A percentile compares a stretch with the other conserved stretches of the same genome.
Conservation (phyloP, 768 basidiomycete genomes). For the Boletus rufocinnamomeus region DNA sequence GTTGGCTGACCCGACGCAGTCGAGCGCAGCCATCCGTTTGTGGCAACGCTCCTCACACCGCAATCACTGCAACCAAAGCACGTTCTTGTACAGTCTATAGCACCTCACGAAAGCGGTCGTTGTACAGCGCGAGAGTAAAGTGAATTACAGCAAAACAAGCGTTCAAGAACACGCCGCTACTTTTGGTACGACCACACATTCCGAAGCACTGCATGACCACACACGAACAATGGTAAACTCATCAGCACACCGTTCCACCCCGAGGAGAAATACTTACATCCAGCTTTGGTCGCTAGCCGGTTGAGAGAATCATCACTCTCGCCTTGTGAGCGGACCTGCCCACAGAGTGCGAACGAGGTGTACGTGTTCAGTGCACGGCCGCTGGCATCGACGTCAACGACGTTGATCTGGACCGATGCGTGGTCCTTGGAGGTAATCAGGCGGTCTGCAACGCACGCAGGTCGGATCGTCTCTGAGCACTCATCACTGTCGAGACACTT, state of each 20-base stretch:
- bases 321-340: constrained; percentile 90
- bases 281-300: constrained; percentile 92
- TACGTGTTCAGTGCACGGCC: constrained; percentile 77
- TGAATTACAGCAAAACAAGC: constrained; percentile 23
- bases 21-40: constrained; percentile 24
- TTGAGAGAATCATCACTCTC: constrained; percentile 97
- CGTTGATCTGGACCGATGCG: constrained; percentile 95
- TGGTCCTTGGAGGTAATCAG: constrained; percentile 99
- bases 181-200: constrained; percentile 97
- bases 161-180: constrained; percentile 43
- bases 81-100: neutral
- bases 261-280: constrained; percentile 62
- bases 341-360: constrained; percentile 93
- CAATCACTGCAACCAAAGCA: neutral
- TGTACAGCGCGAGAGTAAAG: neutral
- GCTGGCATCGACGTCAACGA: constrained; percentile 90
- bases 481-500: constrained; percentile 37
- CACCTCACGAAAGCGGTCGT: neutral
- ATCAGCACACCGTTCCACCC: constrained; percentile 9
- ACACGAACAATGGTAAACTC: neutral
- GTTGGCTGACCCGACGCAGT: constrained; percentile 1
- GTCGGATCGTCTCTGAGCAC: constrained; percentile 1
- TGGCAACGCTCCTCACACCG: constrained; percentile 15
- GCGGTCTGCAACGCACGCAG: constrained; percentile 61
- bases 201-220: constrained; percentile 70